These are phyloP conservation scores for Cladosporium halotolerans DNA, from an alignment of 2,329 filamentous ascomycete species.

Conservation along the genomic window DNA sequence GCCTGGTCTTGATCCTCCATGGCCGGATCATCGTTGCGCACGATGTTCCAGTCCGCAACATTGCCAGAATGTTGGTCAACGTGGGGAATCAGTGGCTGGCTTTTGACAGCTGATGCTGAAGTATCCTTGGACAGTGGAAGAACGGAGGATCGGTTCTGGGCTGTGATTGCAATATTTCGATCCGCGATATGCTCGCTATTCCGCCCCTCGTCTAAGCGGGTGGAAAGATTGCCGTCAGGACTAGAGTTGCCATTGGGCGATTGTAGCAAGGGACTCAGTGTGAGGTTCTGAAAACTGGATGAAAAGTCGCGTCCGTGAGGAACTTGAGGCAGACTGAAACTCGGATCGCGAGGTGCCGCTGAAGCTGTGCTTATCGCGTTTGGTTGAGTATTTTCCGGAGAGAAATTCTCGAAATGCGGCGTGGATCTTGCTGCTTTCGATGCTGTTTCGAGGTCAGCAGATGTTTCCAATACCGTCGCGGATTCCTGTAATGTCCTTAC, in stretches of 20 bases:
- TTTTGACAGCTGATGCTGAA: neutral
- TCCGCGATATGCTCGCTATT: constrained; percentile 61
- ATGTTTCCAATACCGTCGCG: no score
- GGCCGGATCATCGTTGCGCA: neutral
- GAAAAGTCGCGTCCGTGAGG: constrained; percentile 3
- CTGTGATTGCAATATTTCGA: constrained; percentile 42
- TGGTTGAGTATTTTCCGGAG: no score
- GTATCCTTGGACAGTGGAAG: neutral
- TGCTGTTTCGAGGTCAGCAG: no score
- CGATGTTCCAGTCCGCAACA: constrained; percentile 9
- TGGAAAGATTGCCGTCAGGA: neutral
- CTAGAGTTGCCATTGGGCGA: neutral
- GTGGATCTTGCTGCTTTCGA: no score
- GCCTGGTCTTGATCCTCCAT: neutral
- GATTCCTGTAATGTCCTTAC: no score
- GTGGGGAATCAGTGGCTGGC: constrained; percentile 7
- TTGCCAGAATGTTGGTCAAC: constrained; percentile 6
- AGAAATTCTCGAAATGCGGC: no score
- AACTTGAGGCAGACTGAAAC: neutral
- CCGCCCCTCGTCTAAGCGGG: constrained; percentile 10
- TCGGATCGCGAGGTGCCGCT: no score
- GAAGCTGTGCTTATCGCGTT: no score
- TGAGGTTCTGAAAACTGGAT: constrained; percentile 1
- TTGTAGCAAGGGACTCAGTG: neutral
- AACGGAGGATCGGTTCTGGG: neutral